Evolutionary conservation across 371 early-diverging fungal genomes (phyloP).

Genomic region (Mucor sp.): DNA sequence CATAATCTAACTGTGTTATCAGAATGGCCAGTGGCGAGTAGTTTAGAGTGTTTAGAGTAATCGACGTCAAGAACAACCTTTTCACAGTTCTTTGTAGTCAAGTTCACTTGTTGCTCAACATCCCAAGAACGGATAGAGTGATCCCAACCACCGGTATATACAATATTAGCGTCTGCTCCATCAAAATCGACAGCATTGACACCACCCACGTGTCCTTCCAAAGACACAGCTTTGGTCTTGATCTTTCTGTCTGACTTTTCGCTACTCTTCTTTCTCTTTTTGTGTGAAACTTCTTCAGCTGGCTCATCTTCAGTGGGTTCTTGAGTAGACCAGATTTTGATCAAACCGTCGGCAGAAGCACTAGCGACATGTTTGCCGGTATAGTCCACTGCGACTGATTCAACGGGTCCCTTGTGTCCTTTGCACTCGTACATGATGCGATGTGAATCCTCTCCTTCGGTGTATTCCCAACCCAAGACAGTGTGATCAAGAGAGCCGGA

Average conservation of each 20-base stretch:
- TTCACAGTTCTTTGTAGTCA: slow-evolving; percentile 87
- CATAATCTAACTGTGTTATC: slow-evolving; percentile 83
- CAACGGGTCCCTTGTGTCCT: slow-evolving; percentile 77
- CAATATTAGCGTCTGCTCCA: slow-evolving; percentile 46
- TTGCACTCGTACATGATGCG: slow-evolving; percentile 68
- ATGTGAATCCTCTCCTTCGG: slow-evolving; percentile 22
- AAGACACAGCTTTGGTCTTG: slow-evolving; percentile 52
- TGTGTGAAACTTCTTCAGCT: slow-evolving; percentile 42
- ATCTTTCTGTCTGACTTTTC: slow-evolving; percentile 46
- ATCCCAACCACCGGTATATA: slow-evolving; percentile 93
- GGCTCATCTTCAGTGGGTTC: slow-evolving; percentile 60
- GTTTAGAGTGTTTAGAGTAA: slow-evolving; percentile 64
- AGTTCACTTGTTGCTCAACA: slow-evolving; percentile 71
- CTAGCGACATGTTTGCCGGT: slow-evolving; percentile 68
- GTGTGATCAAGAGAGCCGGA: slow-evolving; percentile 55
- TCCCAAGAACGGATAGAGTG: slow-evolving; percentile 94
- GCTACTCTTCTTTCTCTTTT: slow-evolving; percentile 56
- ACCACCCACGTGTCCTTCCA: slow-evolving; percentile 83
- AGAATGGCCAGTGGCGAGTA: slow-evolving; percentile 89
- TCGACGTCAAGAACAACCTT: slow-evolving; percentile 78
- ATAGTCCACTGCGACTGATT: slow-evolving; percentile 55
- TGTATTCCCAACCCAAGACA: slow-evolving; percentile 50
- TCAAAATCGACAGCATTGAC: slow-evolving; percentile 76
- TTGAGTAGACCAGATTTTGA: slow-evolving; percentile 77
- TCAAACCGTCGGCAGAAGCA: slow-evolving; percentile 77